phyloP scores from a whole-genome alignment of 805 yeast genomes.

The Saccharomyces mikatae region DNA sequence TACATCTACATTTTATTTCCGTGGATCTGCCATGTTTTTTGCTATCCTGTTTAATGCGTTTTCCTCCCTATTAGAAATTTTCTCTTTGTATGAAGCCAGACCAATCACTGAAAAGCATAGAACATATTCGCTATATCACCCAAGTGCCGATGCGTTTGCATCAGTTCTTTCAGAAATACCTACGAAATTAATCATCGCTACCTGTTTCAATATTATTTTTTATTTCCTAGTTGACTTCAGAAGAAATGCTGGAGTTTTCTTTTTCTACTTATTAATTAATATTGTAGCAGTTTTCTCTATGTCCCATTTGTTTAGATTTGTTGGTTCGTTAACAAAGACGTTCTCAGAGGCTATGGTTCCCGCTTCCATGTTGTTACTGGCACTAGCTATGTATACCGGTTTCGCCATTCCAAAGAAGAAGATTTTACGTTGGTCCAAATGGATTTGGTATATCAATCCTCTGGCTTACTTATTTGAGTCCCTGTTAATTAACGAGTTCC shows the following conservation, averaged over 20 bases:
- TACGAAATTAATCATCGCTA: slow-evolving; percentile 35
- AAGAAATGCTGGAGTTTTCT: slow-evolving; percentile 47
- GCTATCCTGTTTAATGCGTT: slow-evolving; percentile 56
- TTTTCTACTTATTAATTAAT: slow-evolving; percentile 41
- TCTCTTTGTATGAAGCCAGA: slow-evolving; percentile 44
- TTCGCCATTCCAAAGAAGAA: slow-evolving; percentile 37
- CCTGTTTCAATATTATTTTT: slow-evolving; percentile 40
- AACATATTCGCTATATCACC: slow-evolving; percentile 50
- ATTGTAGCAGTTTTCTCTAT: slow-evolving; percentile 41
- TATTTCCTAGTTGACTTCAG: slow-evolving; percentile 50
- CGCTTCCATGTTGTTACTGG: slow-evolving; percentile 34
- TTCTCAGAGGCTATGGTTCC: slow-evolving; percentile 40
- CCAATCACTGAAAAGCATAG: slow-evolving; percentile 53
- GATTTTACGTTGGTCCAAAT: slow-evolving; percentile 41
- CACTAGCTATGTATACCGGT: slow-evolving; percentile 35
- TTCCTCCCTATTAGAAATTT: slow-evolving; percentile 49
- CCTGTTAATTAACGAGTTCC: slow-evolving; percentile 38
- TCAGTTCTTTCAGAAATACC: slow-evolving; percentile 55
- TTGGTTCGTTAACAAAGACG: slow-evolving; percentile 35
- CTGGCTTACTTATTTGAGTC: slow-evolving; percentile 38
- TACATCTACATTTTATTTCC: slow-evolving; percentile 40
- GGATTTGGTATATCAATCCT: slow-evolving; percentile 40
- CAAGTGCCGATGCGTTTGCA: slow-evolving; percentile 58
- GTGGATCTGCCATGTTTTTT: slow-evolving; percentile 59
- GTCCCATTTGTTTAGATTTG: slow-evolving; percentile 43